Evolutionary conservation across 345 rosid genomes (phyloP).

Genomic region (Corchorus capsularis): DNA sequence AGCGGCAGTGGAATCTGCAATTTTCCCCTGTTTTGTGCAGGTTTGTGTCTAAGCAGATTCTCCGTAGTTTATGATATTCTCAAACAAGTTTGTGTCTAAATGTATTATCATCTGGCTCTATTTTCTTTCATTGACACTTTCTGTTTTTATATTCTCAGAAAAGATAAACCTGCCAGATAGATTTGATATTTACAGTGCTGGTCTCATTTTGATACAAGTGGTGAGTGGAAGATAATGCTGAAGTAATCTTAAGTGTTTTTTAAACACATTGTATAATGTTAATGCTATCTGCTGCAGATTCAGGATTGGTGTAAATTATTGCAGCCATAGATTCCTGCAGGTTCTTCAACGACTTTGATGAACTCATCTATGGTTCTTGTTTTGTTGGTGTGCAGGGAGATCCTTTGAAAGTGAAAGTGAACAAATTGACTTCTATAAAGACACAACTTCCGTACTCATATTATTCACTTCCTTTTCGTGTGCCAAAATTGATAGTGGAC

Average conservation of each 20-base stretch:
- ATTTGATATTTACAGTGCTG: constrained; percentile 90
- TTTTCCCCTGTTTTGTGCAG: constrained; percentile 98
- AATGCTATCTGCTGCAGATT: neutral
- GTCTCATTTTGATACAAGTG: constrained; percentile 93
- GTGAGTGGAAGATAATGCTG: constrained; percentile 40
- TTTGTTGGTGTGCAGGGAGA: too few relatives aligned
- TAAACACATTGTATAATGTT: neutral
- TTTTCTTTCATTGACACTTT: constrained; percentile 19
- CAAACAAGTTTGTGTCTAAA: constrained; percentile 53
- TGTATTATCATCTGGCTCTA: constrained; percentile 15
- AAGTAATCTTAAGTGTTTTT: neutral
- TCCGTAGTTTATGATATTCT: constrained; percentile 12
- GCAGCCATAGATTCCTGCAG: too few relatives aligned
- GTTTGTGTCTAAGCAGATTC: constrained; percentile 33
- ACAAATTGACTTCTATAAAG: too few relatives aligned
- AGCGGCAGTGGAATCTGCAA: constrained; percentile 92
- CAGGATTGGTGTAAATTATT: too few relatives aligned
- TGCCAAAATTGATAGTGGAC: too few relatives aligned
- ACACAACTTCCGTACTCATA: too few relatives aligned
- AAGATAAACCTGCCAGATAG: constrained; percentile 97
- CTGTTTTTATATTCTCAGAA: constrained; percentile 29
- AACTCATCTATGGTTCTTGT: too few relatives aligned
- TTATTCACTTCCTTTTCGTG: too few relatives aligned
- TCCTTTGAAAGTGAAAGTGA: too few relatives aligned
- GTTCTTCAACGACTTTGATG: too few relatives aligned